Conservation (phyloP, 495 filamentous ascomycete species). For the Penicillium lagena region DNA sequence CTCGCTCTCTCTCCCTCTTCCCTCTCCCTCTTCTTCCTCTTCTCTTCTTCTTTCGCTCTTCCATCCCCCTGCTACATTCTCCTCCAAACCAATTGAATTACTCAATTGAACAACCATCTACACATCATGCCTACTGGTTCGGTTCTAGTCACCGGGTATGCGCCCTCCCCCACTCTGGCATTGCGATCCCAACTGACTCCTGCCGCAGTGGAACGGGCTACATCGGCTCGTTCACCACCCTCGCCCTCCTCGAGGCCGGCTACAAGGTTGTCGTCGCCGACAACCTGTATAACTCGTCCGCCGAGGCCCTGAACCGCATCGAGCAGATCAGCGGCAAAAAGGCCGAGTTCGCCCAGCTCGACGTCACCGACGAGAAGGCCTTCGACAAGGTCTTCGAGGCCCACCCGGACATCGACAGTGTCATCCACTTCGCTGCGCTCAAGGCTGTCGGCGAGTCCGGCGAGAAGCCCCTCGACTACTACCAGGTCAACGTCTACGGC, state of each 20-base stretch:
- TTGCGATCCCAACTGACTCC: conserved; percentile 9
- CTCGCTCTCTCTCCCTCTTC: no score
- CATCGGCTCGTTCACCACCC: conserved; percentile 94
- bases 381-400: conserved; percentile 85
- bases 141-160: conserved; percentile 87
- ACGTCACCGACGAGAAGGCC: conserved; percentile 76
- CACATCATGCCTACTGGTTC: conserved; percentile 72
- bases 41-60: conserved; percentile 4
- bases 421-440: conserved; percentile 96
- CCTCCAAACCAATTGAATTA: background rate
- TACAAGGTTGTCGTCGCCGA: conserved; percentile 96
- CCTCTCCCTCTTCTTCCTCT: conserved; percentile 5
- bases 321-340: conserved; percentile 88
- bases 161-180: conserved; percentile 7
- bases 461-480: conserved; percentile 96
- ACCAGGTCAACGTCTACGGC: conserved; percentile 91
- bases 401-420: conserved; percentile 90
- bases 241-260: conserved; percentile 85
- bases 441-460: conserved; percentile 98
- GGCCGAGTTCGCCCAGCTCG: conserved; percentile 76
- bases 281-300: conserved; percentile 91
- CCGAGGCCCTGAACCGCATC: conserved; percentile 84
- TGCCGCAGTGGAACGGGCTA: conserved; percentile 84
- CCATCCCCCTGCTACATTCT: background rate
- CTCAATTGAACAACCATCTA: background rate